These are phyloP conservation scores for Kurtzmaniella fragi DNA, from an alignment of 805 yeast species.

Conservation along the genomic window DNA sequence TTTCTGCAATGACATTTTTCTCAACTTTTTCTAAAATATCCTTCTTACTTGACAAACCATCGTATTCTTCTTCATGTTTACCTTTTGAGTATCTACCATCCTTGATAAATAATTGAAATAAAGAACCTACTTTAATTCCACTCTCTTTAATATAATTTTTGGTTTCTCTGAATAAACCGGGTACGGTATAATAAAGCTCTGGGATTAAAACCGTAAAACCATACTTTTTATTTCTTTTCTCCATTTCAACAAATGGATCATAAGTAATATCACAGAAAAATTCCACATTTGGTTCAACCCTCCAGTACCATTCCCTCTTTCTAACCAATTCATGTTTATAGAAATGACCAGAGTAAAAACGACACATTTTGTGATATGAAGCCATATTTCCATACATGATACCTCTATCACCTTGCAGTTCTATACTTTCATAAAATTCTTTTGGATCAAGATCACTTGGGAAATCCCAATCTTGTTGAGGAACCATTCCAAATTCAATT, in stretches of 20 bases:
- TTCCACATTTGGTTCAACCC: conserved; percentile 90
- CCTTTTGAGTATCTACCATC: conserved; percentile 22
- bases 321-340: conserved; percentile 71
- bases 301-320: conserved; percentile 88
- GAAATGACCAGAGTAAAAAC: conserved; percentile 83
- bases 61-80: conserved; percentile 16
- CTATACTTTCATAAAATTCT: conserved; percentile 52
- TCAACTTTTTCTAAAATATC: conserved; percentile 26
- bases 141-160: conserved; percentile 51
- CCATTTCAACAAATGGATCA: conserved; percentile 87
- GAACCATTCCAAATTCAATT: conserved; percentile 69
- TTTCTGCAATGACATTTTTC: conserved; percentile 18
- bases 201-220: conserved; percentile 79
- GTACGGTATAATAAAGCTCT: conserved; percentile 79
- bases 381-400: conserved; percentile 79
- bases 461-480: conserved; percentile 64
- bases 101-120: conserved; percentile 65
- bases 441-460: conserved; percentile 32
- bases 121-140: conserved; percentile 46
- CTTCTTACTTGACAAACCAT: conserved; percentile 10
- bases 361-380: conserved; percentile 91
- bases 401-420: conserved; percentile 75
- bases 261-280: conserved; percentile 88
- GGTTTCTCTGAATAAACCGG: conserved; percentile 73
- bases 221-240: conserved; percentile 59